A percentile compares a stretch with the other conserved stretches of the same genome.
phyloP scores from a whole-genome alignment of 805 yeast species.

The Kuraishia ogatae region DNA sequence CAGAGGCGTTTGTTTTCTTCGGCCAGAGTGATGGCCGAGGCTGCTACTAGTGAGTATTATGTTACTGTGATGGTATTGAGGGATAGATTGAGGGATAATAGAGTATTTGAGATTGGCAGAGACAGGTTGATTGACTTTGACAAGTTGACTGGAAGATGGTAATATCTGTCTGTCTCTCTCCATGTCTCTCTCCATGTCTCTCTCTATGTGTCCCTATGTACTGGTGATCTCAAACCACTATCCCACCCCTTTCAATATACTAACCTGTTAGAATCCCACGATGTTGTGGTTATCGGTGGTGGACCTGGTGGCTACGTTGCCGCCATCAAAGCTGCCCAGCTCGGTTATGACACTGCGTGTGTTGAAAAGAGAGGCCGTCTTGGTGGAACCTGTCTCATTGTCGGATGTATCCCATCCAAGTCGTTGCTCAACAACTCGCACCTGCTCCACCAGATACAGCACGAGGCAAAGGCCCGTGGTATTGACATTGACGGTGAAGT shows the following conservation, averaged over 20 bases:
- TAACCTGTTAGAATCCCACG: slow-evolving; percentile 42
- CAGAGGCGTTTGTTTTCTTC: slow-evolving; percentile 23
- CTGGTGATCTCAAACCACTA: too few relatives aligned
- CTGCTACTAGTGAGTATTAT: slow-evolving; percentile 2
- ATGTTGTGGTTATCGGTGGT: slow-evolving; percentile 93
- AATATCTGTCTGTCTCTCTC: too few relatives aligned
- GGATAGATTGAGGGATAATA: too few relatives aligned
- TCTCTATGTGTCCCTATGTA: too few relatives aligned
- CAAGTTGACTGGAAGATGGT: too few relatives aligned
- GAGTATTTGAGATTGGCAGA: too few relatives aligned
- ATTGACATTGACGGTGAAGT: slow-evolving; percentile 67
- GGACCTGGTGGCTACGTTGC: slow-evolving; percentile 99
- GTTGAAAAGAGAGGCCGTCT: slow-evolving; percentile 92
- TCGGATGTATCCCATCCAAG: slow-evolving; percentile 98
- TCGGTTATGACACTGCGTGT: slow-evolving; percentile 92
- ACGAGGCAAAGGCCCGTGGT: slow-evolving; percentile 83
- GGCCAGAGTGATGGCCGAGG: slow-evolving; percentile 16
- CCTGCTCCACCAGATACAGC: slow-evolving; percentile 78
- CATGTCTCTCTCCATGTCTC: too few relatives aligned
- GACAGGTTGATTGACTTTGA: too few relatives aligned
- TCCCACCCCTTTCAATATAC: too few relatives aligned
- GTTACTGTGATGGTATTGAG: not conserved
- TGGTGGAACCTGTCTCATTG: slow-evolving; percentile 98
- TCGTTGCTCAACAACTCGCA: slow-evolving; percentile 93
- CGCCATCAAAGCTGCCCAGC: slow-evolving; percentile 97